Evolutionary conservation across 2,329 filamentous ascomycete genomes (phyloP), one percentile per base, ranked within the genome.

Genomic region (Fusarium algeriense): DNA sequence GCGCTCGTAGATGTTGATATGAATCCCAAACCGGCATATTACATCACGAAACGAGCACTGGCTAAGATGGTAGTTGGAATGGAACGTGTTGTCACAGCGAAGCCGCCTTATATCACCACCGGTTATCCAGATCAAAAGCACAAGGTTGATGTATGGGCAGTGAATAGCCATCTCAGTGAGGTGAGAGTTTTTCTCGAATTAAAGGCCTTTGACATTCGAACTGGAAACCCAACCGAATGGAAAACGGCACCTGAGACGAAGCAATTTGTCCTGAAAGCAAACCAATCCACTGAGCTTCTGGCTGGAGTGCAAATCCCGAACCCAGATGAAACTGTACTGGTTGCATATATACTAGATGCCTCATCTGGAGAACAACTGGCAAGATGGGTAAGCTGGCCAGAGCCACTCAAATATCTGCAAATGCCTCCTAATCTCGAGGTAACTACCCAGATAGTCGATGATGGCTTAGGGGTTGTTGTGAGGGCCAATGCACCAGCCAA

Each of bases 371-470:
- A 13, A 6, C 10, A n/a, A 6, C 23, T 65, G 0, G 44, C 63
- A 7, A 19, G 63, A 46, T 65, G 63, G 63, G 34, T 65, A 1
- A 65, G 60, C 52, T 65, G 63, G 63, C 63, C 60, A 0, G 60
- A 65, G 5, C 60, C 63, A 1, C 44, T 65, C 0, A 65, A 65
- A 5, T 65, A 45, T 4, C 19, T 65, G 1, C 50, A 38, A 2
- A 49, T 65, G 11, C 59, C 60, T 9, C 2, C 38, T 2, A 20
- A 50, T 7, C n/a, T 65, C 0, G 12, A 65, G 4, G 12, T 65
- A 2, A 37, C 34, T 0, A 14, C 44, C 0, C 11, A 37, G 7
- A 1, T 35, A 1, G 52, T 65, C 4, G 38, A 45, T 0, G 20
- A 8, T 19, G 23, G 34, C 9, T 26, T 34, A 7, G 53, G 38